Base-by-base conservation (phyloP, 371 early-diverging fungal species). In the Capniomyces stellatus region DNA sequence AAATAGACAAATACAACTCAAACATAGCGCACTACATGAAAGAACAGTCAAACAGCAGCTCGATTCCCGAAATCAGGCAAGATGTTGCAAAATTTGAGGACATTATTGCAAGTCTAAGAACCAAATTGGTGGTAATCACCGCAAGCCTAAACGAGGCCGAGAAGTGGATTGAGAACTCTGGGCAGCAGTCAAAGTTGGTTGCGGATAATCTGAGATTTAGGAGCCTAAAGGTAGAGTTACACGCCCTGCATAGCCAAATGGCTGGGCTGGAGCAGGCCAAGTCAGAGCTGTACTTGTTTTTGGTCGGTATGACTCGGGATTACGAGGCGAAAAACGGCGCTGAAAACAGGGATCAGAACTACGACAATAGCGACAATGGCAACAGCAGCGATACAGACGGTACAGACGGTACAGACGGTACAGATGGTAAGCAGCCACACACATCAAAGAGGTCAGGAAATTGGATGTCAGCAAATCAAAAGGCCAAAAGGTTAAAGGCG, bases 391-490 rank as follows among this genome's bases (percentile, higher is more conserved):
- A 35, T 10, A 15, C 15, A 6, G 35, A 35, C 35, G 35, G 15
- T 35, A 10, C 10, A 15, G 15, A 10, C 35, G 35, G 15, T 15
- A 35, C 35, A 10, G 35, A 35, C 23, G 29, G 31, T 6, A 46
- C 29, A 6, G 25, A 29, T 3, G n/a, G n/a, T n/a, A 59, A 54
- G n/a, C 31, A 40, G 46, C 21, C 44, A 35, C 22, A 19, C 30
- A 47, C 23, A 28, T 12, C 43, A 35, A 39, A 51, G 30, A 18
- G 35, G 54, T n/a, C 66, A 50, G n/a, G n/a, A n/a, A n/a, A n/a
- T n/a, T n/a, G n/a, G n/a, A n/a, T n/a, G n/a, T n/a, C n/a, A 48
- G 65, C 63, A 54, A 54, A 66, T 18, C 44, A 47, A 22, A 57
- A 44, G 19, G 42, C 49, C 3, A 43, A 23, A 10, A 19, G 41